Evolutionary conservation across 495 filamentous ascomycete species (phyloP), one percentile per base, ranked within the genome.

Genomic region (Penicillium steckii): DNA sequence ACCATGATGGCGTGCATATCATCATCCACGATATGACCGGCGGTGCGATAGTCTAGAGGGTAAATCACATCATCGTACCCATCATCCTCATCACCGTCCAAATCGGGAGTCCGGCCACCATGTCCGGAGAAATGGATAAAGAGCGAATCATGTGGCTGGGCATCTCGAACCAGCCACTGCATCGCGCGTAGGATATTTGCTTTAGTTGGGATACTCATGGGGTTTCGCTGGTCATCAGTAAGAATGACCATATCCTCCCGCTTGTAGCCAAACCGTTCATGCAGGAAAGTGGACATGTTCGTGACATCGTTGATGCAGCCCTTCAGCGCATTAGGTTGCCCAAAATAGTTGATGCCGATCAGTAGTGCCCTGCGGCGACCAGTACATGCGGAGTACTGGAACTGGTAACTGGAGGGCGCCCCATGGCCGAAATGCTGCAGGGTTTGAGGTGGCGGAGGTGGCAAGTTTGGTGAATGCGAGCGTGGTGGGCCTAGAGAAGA

Each of bases 1-100:
- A 98, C 94, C 92, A 98, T 93, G 61, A 97, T 96, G 48, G 83
- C 80, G 65, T 98, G 94, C 91, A 98, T 95, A 66, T 97, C 92
- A 58, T 98, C 94, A 70, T 98, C 94, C 29, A 95, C 91, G 54
- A 98, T 96, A 66, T 97, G 94, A 2, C 94, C 94, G 27, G 83
- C 84, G 29, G 82, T 80, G 33, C 89, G 80, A 74, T 96, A 97
- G 70, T 98, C 94, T 17, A 97, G 85, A 10, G 94, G 94, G 65
- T 97, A 98, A 59, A 98, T 95, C 41, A 96, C 95, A 68, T 98
- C 94, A 64, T 98, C 94, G 60, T 93, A 96, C 41, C 93, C 93
- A 59, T 96, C 91, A 18, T 91, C 87, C 68, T 96, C 91, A 62
- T 96, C 91, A n/a, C 91, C 94, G 56, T 97, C 94, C 6, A 93